Evolutionary conservation across 2,329 filamentous ascomycete genomes (phyloP).

Genomic region (Cadophora sp.): DNA sequence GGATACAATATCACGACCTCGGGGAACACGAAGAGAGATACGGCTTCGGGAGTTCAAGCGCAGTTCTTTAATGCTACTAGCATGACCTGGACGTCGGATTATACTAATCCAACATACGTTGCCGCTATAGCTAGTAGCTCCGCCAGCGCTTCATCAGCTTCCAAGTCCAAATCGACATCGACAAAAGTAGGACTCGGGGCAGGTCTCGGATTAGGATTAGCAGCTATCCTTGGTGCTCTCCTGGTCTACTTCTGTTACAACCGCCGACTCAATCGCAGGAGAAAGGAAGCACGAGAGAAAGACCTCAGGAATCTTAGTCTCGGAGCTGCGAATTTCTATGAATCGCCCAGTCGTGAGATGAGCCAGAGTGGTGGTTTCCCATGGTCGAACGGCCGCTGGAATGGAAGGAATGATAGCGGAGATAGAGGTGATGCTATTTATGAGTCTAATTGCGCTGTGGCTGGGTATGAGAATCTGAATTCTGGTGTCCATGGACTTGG

Average conservation of each 20-base stretch:
- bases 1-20: slow-evolving; percentile 59
- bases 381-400: slow-evolving; percentile 40
- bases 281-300: slow-evolving; percentile 55
- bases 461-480: slow-evolving; percentile 41
- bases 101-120: slow-evolving; percentile 54
- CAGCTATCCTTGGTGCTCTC: slow-evolving; percentile 55
- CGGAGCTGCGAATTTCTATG: slow-evolving; percentile 35
- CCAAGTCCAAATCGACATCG: slow-evolving; percentile 38
- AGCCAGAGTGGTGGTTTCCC: slow-evolving; percentile 36
- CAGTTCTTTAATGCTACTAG: slow-evolving; percentile 69
- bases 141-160: slow-evolving; percentile 40
- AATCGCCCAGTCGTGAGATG: slow-evolving; percentile 33
- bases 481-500: slow-evolving; percentile 33
- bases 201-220: slow-evolving; percentile 69
- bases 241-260: slow-evolving; percentile 58
- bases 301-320: slow-evolving; percentile 59
- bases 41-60: slow-evolving; percentile 42
- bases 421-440: slow-evolving; percentile 25
- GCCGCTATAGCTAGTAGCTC: slow-evolving; percentile 33
- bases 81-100: slow-evolving; percentile 62
- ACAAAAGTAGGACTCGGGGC: slow-evolving; percentile 66
- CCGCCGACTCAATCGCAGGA: slow-evolving; percentile 51
- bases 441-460: slow-evolving; percentile 40
- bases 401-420: slow-evolving; percentile 28
- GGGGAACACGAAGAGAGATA: slow-evolving; percentile 47